Percentiles rank a stretch among this genome's conserved stretches.
phyloP scores from a whole-genome alignment of 495 filamentous ascomycete genomes.

The Penicillium coprophilum region DNA sequence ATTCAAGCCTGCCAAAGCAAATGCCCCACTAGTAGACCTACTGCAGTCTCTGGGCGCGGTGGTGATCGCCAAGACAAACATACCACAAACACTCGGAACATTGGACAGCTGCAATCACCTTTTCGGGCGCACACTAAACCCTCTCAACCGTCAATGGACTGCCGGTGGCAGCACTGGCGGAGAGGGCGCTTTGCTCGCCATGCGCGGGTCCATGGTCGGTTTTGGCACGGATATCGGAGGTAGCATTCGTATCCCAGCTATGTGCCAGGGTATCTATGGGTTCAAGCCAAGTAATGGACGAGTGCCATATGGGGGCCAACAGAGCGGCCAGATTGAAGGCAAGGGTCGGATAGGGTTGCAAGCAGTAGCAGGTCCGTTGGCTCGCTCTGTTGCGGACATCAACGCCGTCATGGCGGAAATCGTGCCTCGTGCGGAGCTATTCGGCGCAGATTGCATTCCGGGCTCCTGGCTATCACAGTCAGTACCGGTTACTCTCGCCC shows the following conservation, averaged over 20 bases:
- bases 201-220: conserved; percentile 62
- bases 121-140: conserved; percentile 66
- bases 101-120: conserved; percentile 43
- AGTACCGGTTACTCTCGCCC: conserved; percentile 6
- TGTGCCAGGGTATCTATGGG: conserved; percentile 57
- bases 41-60: conserved; percentile 51
- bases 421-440: conserved; percentile 46
- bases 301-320: conserved; percentile 53
- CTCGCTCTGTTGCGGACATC: conserved; percentile 45
- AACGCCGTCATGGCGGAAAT: conserved; percentile 51
- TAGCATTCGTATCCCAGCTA: conserved; percentile 59
- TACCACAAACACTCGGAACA: conserved; percentile 53
- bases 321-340: conserved; percentile 40
- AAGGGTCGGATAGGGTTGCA: conserved; percentile 45
- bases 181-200: conserved; percentile 62
- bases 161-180: conserved; percentile 65
- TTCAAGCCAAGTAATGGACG: conserved; percentile 60
- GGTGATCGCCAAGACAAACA: conserved; percentile 66
- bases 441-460: conserved; percentile 51
- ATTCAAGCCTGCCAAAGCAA: conserved; percentile 47
- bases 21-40: conserved; percentile 44
- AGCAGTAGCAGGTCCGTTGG: conserved; percentile 52
- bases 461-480: conserved; percentile 46
- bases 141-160: conserved; percentile 55
- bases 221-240: conserved; percentile 70